phyloP scores from a whole-genome alignment of 2,329 filamentous ascomycete species.

The Graphiopsis chlorocephala region DNA sequence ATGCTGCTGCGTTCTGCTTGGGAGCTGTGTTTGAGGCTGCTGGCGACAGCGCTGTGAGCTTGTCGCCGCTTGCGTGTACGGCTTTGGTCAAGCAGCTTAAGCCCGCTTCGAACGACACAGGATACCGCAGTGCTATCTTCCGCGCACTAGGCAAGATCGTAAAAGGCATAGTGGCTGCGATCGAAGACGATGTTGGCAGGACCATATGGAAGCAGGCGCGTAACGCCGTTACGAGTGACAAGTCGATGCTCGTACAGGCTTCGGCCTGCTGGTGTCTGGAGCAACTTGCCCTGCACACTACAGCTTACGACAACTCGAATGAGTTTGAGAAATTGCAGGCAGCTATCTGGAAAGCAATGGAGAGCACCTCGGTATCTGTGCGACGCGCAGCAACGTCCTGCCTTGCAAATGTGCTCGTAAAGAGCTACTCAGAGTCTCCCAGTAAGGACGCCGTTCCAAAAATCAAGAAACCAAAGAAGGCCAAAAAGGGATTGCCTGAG shows the following conservation, averaged over 20 bases:
- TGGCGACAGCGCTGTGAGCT: constrained; percentile 84
- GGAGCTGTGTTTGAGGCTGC: constrained; percentile 89
- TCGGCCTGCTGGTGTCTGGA: constrained; percentile 77
- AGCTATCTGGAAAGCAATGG: constrained; percentile 80
- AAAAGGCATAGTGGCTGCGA: constrained; percentile 68
- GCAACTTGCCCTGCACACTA: constrained; percentile 66
- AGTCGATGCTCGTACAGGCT: constrained; percentile 75
- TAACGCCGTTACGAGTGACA: constrained; percentile 73
- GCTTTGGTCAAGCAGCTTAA: constrained; percentile 78
- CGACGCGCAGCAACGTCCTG: constrained; percentile 84
- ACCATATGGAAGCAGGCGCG: constrained; percentile 93
- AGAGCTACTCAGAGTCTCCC: constrained; percentile 68
- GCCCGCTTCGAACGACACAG: constrained; percentile 72
- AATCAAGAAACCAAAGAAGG: constrained; percentile 68
- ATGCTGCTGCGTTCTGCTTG: constrained; percentile 82
- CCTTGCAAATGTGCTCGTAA: constrained; percentile 77
- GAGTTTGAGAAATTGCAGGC: constrained; percentile 89
- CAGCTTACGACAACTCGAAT: constrained; percentile 80
- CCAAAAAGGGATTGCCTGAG: constrained; percentile 62
- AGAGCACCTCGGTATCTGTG: constrained; percentile 71
- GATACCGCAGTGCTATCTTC: constrained; percentile 75
- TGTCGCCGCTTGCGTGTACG: constrained; percentile 72
- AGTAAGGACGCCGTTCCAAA: constrained; percentile 53
- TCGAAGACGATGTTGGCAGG: constrained; percentile 81
- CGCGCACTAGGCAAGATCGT: constrained; percentile 72